Base-by-base conservation (phyloP, 2,329 filamentous ascomycete genomes). In the Fusarium sp. region DNA sequence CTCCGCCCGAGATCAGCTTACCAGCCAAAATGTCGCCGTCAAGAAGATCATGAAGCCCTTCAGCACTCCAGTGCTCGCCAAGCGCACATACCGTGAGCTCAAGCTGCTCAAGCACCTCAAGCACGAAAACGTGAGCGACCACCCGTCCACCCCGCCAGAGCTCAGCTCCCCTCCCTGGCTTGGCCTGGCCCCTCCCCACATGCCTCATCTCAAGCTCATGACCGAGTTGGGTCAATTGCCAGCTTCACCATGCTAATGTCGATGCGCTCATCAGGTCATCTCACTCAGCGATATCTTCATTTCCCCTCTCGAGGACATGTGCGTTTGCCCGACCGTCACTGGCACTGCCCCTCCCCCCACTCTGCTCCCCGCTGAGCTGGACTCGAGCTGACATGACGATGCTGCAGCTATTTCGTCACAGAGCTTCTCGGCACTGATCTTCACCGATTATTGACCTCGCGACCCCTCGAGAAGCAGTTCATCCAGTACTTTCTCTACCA, bases 31-130 rank as follows among this genome's bases (percentile, higher is more conserved):
- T 85, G 96, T 99, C 71, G 96, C 96, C 69, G 95, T 99, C 83
- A 99, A 99, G 90, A 99, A 99, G 91, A 99, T 99, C 82, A 98
- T 99, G 96, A 99, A 98, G 88, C 96, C 96, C 11, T 99, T 99
- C 86, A 98, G 95, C 89, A 99, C 96, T n/a, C 95, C 96, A 1
- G 96, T 99, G 68, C 89, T 99, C 57, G 96, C 96, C 68, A 99
- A 99, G 88, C 91, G 96, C 82, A 99, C 96, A 76, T 99, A 99
- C 84, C 92, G 96, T 81, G 96, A 99, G 85, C 87, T 99, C 82
- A 99, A 98, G 88, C 90, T 99, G 73, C 88, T 99, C 80, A 99
- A 98, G 88, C 96, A 99, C 82, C 88, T 99, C 71, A 92, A 92
- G 82, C 96, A 99, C 84, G 96, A 99, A 86, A 99, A 99, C 86